Conservation (phyloP, 176 grass and related monocot species). For the Microstegium vimineum region DNA sequence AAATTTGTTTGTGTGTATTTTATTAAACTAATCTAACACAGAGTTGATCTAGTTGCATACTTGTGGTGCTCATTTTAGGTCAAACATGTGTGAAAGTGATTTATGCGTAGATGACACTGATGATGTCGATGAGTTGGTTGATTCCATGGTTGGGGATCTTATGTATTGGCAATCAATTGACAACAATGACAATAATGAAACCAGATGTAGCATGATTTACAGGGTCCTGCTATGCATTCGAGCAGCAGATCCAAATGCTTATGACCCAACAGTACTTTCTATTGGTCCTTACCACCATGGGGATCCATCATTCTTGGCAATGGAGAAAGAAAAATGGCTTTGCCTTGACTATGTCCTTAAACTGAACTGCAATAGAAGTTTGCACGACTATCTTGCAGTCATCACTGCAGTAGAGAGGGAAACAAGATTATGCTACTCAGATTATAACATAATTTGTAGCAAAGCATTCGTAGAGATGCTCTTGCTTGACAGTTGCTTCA, state of each 20-base stretch:
- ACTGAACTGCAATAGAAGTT: neutral
- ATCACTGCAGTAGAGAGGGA: neutral
- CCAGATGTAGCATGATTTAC: neutral
- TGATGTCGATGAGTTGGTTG: neutral
- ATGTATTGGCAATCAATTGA: neutral
- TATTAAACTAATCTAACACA: too few species aligned
- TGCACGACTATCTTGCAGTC: conserved; percentile 16
- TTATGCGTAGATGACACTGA: rapidly evolving
- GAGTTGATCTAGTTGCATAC: too few species aligned
- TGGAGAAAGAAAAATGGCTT: conserved; percentile 27
- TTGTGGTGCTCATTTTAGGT: neutral
- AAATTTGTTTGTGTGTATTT: too few species aligned
- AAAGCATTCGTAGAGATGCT: conserved; percentile 1
- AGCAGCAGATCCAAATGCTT: neutral
- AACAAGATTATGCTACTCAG: neutral
- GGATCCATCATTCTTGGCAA: neutral
- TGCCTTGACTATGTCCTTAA: conserved; percentile 22
- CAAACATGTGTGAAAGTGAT: neutral
- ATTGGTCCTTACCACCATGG: conserved; percentile 16
- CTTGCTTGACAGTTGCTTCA: conserved; percentile 12
- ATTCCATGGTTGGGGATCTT: neutral
- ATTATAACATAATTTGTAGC: neutral
- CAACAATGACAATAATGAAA: neutral
- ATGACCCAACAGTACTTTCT: conserved; percentile 10
- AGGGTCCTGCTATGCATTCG: neutral